Evolutionary conservation across 306 rosid species (phyloP).

Genomic region (Acacia confusa): DNA sequence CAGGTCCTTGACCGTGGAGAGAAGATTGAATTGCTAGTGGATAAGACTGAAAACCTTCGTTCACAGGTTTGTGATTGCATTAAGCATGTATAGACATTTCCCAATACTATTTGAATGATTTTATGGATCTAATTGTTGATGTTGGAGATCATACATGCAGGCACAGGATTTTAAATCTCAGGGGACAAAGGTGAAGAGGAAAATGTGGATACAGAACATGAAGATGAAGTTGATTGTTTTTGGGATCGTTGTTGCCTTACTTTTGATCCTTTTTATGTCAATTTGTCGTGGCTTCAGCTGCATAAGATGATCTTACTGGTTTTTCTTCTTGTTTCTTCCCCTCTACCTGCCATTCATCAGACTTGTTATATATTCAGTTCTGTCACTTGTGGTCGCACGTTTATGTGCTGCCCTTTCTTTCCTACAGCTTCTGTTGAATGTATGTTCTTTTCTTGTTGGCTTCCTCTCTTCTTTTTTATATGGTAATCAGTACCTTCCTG

Average conservation of each 20-base stretch:
- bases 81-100: neutral
- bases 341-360: neutral
- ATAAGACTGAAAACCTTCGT: conserved; percentile 93
- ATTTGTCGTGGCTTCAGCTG: conserved; percentile 71
- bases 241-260: conserved; percentile 54
- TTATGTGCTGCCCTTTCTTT: conserved; percentile 7
- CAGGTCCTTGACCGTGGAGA: conserved; percentile 99
- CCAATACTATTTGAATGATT: neutral
- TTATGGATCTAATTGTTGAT: neutral
- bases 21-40: conserved; percentile 89
- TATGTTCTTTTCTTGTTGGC: neutral
- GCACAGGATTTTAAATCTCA: conserved; percentile 81
- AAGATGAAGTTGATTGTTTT: conserved; percentile 81
- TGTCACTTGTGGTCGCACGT: conserved; percentile 2
- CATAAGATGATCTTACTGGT: neutral
- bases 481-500: neutral
- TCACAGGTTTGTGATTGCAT: conserved; percentile 64
- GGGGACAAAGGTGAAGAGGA: conserved; percentile 77
- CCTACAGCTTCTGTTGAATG: neutral
- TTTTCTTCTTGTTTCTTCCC: neutral
- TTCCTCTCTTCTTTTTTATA: neutral
- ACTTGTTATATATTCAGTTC: conserved; percentile 8
- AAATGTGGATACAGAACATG: conserved; percentile 96
- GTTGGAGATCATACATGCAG: conserved; percentile 36
- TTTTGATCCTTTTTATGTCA: conserved; percentile 65